phyloP scores from a whole-genome alignment of 768 basidiomycete genomes.

The Tylopilus sp. region DNA sequence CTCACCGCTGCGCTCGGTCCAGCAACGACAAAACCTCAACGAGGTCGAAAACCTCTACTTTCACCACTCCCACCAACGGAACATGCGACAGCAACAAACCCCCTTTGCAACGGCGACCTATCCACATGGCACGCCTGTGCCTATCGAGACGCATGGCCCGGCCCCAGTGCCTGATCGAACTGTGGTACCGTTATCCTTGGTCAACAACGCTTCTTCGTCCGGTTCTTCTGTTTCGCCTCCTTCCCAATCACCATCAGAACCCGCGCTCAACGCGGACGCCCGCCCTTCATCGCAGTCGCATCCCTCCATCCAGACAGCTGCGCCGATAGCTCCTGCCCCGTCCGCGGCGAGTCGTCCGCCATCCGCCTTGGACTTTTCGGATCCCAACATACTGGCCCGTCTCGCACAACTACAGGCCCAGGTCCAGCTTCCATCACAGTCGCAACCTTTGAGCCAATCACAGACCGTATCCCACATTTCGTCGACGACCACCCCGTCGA shows the following conservation, averaged over 20 bases:
- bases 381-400: conserved; percentile 23
- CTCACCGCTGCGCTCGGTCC: conserved; percentile 3
- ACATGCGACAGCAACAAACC: conserved; percentile 20
- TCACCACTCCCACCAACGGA: conserved; percentile 58
- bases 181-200: conserved; percentile 7
- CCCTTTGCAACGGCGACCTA: conserved; percentile 7
- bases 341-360: neutral
- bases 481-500: neutral
- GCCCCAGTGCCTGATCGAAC: conserved; percentile 13
- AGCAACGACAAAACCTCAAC: conserved; percentile 77
- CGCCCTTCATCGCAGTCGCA: neutral
- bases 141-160: conserved; percentile 7
- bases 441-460: neutral
- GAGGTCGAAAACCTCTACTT: conserved; percentile 85
- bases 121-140: neutral
- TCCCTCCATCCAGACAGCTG: neutral
- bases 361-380: conserved; percentile 18
- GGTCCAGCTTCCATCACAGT: conserved; percentile 6
- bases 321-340: neutral
- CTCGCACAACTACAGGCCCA: conserved; percentile 26
- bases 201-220: neutral
- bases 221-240: conserved; percentile 2
- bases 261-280: neutral
- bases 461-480: conserved; percentile 1
- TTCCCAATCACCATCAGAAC: conserved; percentile 5